A percentile compares a stretch with the other conserved stretches of the same genome.
These are phyloP conservation scores for Cicer bijugum DNA, from an alignment of 306 rosid species.

Conservation along the genomic window DNA sequence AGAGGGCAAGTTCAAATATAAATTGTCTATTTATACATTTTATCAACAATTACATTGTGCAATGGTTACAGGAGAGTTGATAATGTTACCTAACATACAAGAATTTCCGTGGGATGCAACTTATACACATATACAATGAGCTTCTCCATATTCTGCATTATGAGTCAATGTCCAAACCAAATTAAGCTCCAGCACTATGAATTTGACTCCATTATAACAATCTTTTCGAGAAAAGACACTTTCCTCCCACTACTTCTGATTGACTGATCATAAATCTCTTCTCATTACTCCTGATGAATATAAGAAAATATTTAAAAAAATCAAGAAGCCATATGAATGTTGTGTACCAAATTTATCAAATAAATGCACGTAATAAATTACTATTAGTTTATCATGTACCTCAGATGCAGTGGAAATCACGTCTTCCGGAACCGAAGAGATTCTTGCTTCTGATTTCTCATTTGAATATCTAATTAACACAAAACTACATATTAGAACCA, in stretches of 20 bases:
- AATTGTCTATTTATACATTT: slow-evolving; percentile 21
- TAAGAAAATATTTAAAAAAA: slow-evolving; percentile 21
- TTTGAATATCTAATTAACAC: slow-evolving; percentile 73
- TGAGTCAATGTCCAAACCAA: slow-evolving; percentile 37
- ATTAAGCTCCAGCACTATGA: slow-evolving; percentile 3
- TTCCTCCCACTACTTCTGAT: slow-evolving; percentile 38
- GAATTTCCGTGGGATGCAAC: slow-evolving; percentile 47
- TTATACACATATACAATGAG: slow-evolving; percentile 40
- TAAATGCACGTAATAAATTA: slow-evolving; percentile 17
- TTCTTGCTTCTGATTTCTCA: slow-evolving; percentile 85
- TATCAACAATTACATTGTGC: slow-evolving; percentile 35
- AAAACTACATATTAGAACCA: slow-evolving; percentile 48
- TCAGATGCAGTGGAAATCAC: slow-evolving; percentile 51
- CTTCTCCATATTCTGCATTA: slow-evolving; percentile 38
- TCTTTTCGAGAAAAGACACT: slow-evolving; percentile 39
- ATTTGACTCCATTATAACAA: slow-evolving; percentile 22
- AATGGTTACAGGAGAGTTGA: slow-evolving; percentile 31
- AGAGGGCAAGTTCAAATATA: background rate
- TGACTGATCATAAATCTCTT: slow-evolving; percentile 36
- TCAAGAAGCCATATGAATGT: slow-evolving; percentile 1
- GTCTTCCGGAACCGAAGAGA: slow-evolving; percentile 58
- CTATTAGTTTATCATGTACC: slow-evolving; percentile 51
- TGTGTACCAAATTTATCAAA: background rate
- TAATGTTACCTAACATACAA: slow-evolving; percentile 30
- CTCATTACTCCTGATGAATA: slow-evolving; percentile 54